These are phyloP conservation scores for Microsporum canis DNA, from an alignment of 2,329 filamentous ascomycete species.

Conservation along the genomic window DNA sequence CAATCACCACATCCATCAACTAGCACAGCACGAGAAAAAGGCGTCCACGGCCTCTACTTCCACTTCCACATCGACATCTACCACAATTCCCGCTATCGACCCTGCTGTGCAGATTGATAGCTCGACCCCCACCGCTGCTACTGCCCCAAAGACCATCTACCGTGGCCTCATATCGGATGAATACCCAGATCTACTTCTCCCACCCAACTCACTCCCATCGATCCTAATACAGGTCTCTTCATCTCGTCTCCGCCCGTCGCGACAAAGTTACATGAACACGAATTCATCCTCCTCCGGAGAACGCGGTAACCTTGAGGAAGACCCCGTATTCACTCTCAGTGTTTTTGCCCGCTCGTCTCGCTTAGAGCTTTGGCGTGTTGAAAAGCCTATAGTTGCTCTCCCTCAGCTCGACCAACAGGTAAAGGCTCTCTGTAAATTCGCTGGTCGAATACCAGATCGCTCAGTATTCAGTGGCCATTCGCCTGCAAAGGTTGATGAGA, in stretches of 20 bases:
- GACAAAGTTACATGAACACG: constrained; percentile 69
- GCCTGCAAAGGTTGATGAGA: constrained; percentile 82
- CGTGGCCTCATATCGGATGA: constrained; percentile 73
- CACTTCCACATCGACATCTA: constrained; percentile 7
- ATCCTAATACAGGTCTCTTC: constrained; percentile 82
- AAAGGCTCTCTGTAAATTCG: constrained; percentile 60
- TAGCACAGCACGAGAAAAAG: constrained; percentile 21
- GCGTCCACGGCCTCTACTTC: neutral
- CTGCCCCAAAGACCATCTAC: constrained; percentile 42
- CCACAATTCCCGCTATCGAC: constrained; percentile 29
- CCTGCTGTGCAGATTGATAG: constrained; percentile 25
- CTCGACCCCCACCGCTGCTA: constrained; percentile 14
- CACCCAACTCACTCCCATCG: constrained; percentile 77
- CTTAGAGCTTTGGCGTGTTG: constrained; percentile 80
- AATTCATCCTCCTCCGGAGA: constrained; percentile 37
- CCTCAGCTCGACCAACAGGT: constrained; percentile 71
- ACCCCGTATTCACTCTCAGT: constrained; percentile 86
- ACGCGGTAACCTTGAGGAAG: constrained; percentile 51
- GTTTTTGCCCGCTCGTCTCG: constrained; percentile 61
- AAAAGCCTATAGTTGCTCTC: constrained; percentile 78
- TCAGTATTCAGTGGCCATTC: constrained; percentile 84
- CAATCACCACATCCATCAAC: neutral
- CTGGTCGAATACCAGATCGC: constrained; percentile 62
- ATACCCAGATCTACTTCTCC: constrained; percentile 72
- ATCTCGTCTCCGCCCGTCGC: constrained; percentile 84